Conservation (phyloP, 176 grass and related monocot genomes). For the Zizania latifolia region DNA sequence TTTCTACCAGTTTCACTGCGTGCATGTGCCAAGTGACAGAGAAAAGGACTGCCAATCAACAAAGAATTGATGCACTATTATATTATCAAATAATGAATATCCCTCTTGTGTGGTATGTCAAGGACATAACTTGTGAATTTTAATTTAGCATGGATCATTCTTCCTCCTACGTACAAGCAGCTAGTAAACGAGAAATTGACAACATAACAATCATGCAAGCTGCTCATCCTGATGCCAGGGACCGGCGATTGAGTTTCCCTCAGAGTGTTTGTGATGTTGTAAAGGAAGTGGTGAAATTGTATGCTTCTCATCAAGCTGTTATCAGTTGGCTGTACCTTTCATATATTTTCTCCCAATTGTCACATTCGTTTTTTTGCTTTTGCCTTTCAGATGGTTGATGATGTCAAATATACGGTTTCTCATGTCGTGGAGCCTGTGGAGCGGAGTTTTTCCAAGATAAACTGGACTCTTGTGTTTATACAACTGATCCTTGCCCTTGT, state of each 20-base stretch:
- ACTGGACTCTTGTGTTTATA: conserved; percentile 45
- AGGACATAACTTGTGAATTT: too few relatives aligned
- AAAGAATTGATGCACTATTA: too few relatives aligned
- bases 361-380: background rate
- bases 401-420: conserved; percentile 92
- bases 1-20: background rate
- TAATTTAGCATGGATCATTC: too few relatives aligned
- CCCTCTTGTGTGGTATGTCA: too few relatives aligned
- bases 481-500: conserved; percentile 14
- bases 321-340: conserved; percentile 1
- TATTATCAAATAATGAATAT: too few relatives aligned
- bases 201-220: conserved; percentile 56
- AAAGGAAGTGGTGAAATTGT: conserved; percentile 93
- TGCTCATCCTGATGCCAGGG: conserved; percentile 46
- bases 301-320: conserved; percentile 27
- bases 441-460: conserved; percentile 70
- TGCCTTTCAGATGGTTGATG: conserved; percentile 79
- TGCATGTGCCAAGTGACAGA: too few relatives aligned
- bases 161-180: too few relatives aligned
- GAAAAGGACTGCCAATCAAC: too few relatives aligned
- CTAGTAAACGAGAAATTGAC: conserved; percentile 54
- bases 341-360: background rate
- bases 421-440: conserved; percentile 93
- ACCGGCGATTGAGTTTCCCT: conserved; percentile 66
- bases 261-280: conserved; percentile 85